These are phyloP conservation scores for Penicillium oxalicum DNA, from an alignment of 2,329 filamentous ascomycete species.

Conservation along the genomic window DNA sequence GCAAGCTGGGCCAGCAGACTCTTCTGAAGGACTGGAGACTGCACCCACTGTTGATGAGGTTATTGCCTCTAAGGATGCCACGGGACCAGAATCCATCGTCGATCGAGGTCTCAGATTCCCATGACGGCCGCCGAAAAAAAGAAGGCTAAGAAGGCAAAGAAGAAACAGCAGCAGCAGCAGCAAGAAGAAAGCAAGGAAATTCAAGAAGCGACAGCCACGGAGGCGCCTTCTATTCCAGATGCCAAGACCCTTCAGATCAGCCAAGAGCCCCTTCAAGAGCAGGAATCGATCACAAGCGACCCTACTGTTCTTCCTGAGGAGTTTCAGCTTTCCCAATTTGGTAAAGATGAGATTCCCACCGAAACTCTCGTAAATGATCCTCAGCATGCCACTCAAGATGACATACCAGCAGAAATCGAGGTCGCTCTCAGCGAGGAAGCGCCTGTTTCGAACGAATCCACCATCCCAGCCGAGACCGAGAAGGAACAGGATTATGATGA, in stretches of 20 bases:
- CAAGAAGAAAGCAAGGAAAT: conserved; percentile 9
- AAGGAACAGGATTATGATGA: conserved; percentile 1
- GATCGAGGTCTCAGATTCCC: conserved; percentile 7
- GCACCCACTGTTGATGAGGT: background rate
- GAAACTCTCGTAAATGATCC: background rate
- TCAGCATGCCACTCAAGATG: background rate
- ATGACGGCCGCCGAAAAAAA: conserved; percentile 14
- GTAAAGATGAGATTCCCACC: no score
- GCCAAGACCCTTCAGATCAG: background rate
- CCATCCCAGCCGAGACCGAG: background rate
- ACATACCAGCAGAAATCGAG: background rate
- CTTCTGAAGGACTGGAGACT: background rate
- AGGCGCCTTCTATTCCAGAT: background rate
- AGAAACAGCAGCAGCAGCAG: conserved; percentile 14
- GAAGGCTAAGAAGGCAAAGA: conserved; percentile 16
- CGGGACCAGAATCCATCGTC: background rate
- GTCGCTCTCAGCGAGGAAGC: background rate
- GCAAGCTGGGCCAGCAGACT: background rate
- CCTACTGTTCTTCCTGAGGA: no score
- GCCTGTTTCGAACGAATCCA: background rate
- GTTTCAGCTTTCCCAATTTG: no score
- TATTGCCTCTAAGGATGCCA: background rate
- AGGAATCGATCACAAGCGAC: no score
- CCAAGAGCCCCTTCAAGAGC: background rate
- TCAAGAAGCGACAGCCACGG: conserved; percentile 1